Base-by-base conservation (phyloP, 2,329 filamentous ascomycete genomes). In the Lachnellula cervina region DNA sequence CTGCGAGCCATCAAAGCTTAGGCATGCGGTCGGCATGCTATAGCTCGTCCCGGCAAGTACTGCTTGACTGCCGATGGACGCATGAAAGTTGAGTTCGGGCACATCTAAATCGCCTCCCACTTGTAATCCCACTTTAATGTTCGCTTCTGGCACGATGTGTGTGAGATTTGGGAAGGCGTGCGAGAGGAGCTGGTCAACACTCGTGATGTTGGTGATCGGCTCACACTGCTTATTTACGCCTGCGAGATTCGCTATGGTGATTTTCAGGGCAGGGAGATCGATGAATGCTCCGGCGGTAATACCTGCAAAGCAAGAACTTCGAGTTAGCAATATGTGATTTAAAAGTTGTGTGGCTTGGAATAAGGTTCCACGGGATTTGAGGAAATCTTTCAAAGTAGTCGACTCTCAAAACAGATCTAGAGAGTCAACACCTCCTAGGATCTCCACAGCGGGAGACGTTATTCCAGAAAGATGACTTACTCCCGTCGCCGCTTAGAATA, bases 91-190 rank as follows among this genome's bases (percentile, higher is more conserved):
- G 9, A 32, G 28, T 32, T 32, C 46, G 0, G 55, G 45, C 23
- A 57, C 19, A 40, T 53, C n/a, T 11, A 58, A 19, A 3, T 17
- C 35, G 13, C 34, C 54, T n/a, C 45, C 40, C 0, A 54, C 50
- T 17, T 59, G 40, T 4, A 55, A 38, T 19, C 57, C 57, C 3
- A 54, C 13, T n/a, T 51, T 48, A 1, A 59, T 7, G 8, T 28
- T 32, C 2, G 49, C 51, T 19, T 23, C 35, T 14, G 25, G 34
- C 2, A 43, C 44, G 19, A 59, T 54, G 2, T 49, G 32, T 14
- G 51, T 52, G 11, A 59, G 51, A n/a, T 44, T 49, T 9, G 54
- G 57, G 44, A 59, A 59, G 21, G 46, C 55, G 32, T 56, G 42
- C 2, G 54, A 48, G 11, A 49, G 32, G 13, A 59, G 11, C n/a